Evolutionary conservation across 257 asterid species (phyloP).

Genomic region (Ballota nigra): DNA sequence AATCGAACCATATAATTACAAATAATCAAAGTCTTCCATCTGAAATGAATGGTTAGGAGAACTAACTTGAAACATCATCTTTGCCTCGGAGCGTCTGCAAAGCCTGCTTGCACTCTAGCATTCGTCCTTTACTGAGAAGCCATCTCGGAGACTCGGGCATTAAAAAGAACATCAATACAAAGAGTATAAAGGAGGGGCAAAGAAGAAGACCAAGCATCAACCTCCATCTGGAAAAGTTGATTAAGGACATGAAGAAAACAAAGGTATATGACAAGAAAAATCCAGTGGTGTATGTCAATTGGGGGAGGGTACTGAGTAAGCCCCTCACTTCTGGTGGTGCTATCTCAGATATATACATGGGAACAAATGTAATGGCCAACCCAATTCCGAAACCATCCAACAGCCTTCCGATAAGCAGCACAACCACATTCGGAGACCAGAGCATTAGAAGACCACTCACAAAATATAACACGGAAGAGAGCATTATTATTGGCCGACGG

Average conservation of each 20-base stretch:
- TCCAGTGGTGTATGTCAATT: conserved; percentile 53
- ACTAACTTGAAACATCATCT: conserved; percentile 62
- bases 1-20: neutral
- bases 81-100: conserved; percentile 57
- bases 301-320: conserved; percentile 60
- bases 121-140: conserved; percentile 69
- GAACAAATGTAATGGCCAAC: conserved; percentile 56
- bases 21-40: neutral
- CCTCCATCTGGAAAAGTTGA: conserved; percentile 56
- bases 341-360: conserved; percentile 64
- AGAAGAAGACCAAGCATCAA: conserved; percentile 59
- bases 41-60: neutral
- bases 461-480: conserved; percentile 49
- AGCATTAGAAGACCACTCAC: conserved; percentile 52
- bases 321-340: conserved; percentile 75
- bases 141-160: conserved; percentile 84
- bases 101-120: conserved; percentile 55
- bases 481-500: conserved; percentile 58
- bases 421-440: conserved; percentile 67
- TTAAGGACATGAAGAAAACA: conserved; percentile 60
- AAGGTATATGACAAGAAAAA: conserved; percentile 53
- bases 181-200: conserved; percentile 50
- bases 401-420: conserved; percentile 57
- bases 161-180: conserved; percentile 37
- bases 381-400: conserved; percentile 68